Conservation (phyloP, 1,284 basidiomycete genomes). For the Sphaerobolus stellatus region DNA sequence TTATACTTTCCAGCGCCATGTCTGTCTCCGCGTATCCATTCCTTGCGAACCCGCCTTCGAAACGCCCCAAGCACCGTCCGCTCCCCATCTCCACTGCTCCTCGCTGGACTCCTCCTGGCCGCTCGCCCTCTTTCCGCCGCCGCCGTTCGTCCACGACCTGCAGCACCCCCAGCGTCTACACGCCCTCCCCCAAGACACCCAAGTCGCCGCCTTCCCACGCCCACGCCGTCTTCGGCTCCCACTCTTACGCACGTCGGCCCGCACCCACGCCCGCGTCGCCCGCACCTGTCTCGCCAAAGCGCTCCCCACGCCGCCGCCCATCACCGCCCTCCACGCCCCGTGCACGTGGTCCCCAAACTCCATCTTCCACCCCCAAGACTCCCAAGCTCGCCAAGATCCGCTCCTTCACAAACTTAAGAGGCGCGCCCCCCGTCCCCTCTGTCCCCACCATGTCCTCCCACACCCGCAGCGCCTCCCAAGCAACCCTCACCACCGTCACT, state of each 20-base stretch:
- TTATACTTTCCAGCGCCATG: no score
- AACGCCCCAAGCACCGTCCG: neutral
- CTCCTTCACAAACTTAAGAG: conserved; percentile 2
- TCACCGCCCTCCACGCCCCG: neutral
- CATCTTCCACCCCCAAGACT: neutral
- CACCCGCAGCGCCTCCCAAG: neutral
- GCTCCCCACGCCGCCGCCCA: neutral
- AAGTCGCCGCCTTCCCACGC: no score
- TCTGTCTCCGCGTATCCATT: no score
- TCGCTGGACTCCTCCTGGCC: neutral
- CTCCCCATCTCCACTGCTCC: conserved; percentile 6
- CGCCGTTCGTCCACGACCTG: neutral
- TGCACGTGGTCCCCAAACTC: neutral
- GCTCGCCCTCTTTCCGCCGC: neutral
- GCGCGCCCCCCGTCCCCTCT: neutral
- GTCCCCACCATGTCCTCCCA: neutral
- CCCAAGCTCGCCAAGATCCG: conserved; percentile 5
- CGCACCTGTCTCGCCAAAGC: conserved; percentile 6
- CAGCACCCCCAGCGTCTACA: neutral
- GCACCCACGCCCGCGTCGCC: neutral
- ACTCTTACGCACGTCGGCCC: no score
- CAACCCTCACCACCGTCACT: neutral
- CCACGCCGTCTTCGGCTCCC: no score
- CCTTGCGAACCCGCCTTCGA: neutral
- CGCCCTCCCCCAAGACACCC: no score